Conservation (phyloP, 2,329 filamentous ascomycete genomes). For the Arthroderma sp. region DNA sequence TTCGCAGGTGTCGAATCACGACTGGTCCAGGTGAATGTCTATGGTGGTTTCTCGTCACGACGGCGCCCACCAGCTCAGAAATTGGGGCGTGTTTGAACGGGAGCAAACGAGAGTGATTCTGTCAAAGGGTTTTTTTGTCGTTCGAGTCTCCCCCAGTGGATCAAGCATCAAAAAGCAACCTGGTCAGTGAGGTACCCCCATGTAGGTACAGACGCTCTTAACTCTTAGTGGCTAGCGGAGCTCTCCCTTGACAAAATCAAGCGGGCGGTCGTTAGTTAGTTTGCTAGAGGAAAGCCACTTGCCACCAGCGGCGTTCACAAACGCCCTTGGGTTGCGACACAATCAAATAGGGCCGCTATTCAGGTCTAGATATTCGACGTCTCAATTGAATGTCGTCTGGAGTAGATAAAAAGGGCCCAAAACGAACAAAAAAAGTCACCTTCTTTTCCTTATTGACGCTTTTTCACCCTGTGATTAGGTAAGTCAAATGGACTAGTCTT, state of each 20-base stretch:
- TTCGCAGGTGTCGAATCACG: neutral
- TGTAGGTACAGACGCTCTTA: neutral
- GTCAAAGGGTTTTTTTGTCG: slow-evolving; percentile 4
- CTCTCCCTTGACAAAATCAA: slow-evolving; percentile 1
- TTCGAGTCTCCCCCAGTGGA: neutral
- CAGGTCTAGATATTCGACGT: neutral
- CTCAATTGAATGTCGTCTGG: neutral
- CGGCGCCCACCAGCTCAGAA: neutral
- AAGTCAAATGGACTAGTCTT: neutral
- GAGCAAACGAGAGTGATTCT: neutral
- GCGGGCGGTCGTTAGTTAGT: neutral
- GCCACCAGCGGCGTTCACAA: neutral
- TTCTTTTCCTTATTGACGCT: neutral
- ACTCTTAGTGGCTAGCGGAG: slow-evolving; percentile 6
- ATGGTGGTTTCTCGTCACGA: neutral
- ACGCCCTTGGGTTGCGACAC: neutral
- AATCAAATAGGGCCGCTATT: too few species aligned
- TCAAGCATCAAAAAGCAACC: slow-evolving; percentile 3
- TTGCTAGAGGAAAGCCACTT: neutral
- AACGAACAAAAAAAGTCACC: neutral
- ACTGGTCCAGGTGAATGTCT: neutral
- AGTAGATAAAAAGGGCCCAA: too few species aligned
- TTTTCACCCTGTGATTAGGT: neutral
- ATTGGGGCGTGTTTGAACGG: neutral
- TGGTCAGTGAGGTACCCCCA: slow-evolving; percentile 5